A percentile compares a stretch with the other conserved stretches of the same genome.
Conservation (phyloP, 352 stramenopile species). For the Lagenidium giganteum region DNA sequence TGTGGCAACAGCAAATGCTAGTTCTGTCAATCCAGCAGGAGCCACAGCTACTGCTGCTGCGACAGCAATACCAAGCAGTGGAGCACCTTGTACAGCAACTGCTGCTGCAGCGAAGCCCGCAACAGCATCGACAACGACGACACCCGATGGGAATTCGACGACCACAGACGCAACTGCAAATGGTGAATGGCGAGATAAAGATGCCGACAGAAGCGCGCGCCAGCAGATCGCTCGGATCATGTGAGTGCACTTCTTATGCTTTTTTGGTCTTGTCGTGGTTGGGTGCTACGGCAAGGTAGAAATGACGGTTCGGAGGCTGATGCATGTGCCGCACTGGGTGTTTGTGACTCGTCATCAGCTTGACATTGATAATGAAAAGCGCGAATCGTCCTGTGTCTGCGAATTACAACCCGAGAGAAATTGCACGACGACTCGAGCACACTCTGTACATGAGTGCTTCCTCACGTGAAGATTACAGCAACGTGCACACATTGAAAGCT, state of each 20-base stretch:
- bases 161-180: constrained; percentile 2
- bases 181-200: constrained; percentile 82
- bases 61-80: not conserved
- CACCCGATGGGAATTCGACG: not conserved
- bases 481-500: constrained; percentile 81
- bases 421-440: constrained; percentile 77
- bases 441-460: constrained; percentile 83
- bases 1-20: not conserved
- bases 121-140: not conserved
- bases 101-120: not conserved
- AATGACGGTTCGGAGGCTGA: too few species aligned
- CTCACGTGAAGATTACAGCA: constrained; percentile 84
- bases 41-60: constrained; percentile 3
- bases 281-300: too few species aligned
- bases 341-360: constrained; percentile 23
- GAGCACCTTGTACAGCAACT: too few species aligned
- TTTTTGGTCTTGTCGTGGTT: not conserved
- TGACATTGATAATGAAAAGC: constrained; percentile 89
- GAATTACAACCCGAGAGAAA: constrained; percentile 88
- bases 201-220: constrained; percentile 64
- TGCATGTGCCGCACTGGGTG: too few species aligned
- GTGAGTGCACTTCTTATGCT: constrained; percentile 28
- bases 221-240: constrained; percentile 89
- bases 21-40: not conserved
- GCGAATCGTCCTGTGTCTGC: constrained; percentile 78